phyloP scores from a whole-genome alignment of 768 basidiomycete genomes.

The Peribolospora baueri region DNA sequence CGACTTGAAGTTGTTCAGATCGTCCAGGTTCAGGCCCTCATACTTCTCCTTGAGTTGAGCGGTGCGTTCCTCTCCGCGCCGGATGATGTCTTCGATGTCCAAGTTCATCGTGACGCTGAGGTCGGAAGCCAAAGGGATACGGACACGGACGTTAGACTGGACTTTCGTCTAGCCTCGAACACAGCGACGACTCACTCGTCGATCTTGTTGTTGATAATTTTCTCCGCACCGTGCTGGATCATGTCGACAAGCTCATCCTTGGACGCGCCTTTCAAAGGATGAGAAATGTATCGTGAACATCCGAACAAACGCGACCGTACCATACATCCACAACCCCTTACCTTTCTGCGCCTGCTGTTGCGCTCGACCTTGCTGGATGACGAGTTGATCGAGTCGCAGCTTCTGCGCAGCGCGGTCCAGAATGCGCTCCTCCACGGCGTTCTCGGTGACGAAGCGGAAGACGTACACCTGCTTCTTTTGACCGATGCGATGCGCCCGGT shows the following conservation, averaged over 20 bases:
- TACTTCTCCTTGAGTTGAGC: conserved; percentile 72
- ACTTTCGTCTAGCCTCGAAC: not conserved
- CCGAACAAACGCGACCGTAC: not conserved
- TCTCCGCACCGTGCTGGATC: conserved; percentile 93
- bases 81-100: conserved; percentile 85
- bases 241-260: conserved; percentile 95
- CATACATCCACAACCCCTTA: conserved; percentile 15
- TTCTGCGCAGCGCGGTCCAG: conserved; percentile 88
- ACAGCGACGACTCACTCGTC: conserved; percentile 10
- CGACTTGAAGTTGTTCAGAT: conserved; percentile 87
- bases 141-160: not conserved
- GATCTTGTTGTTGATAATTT: conserved; percentile 62
- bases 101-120: conserved; percentile 48
- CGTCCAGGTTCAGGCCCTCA: conserved; percentile 75
- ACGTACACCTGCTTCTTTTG: conserved; percentile 96
- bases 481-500: conserved; percentile 85
- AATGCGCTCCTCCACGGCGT: conserved; percentile 87
- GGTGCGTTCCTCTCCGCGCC: conserved; percentile 72
- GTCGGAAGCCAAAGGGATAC: not conserved
- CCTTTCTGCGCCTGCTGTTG: conserved; percentile 44
- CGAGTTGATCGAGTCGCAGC: conserved; percentile 75
- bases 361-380: conserved; percentile 82
- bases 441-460: conserved; percentile 87
- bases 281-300: not conserved
- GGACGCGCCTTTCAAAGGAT: conserved; percentile 7